A percentile compares a stretch with the other conserved stretches of the same genome.
phyloP scores from a whole-genome alignment of 257 asterid genomes.

The Knoxia roxburghii region DNA sequence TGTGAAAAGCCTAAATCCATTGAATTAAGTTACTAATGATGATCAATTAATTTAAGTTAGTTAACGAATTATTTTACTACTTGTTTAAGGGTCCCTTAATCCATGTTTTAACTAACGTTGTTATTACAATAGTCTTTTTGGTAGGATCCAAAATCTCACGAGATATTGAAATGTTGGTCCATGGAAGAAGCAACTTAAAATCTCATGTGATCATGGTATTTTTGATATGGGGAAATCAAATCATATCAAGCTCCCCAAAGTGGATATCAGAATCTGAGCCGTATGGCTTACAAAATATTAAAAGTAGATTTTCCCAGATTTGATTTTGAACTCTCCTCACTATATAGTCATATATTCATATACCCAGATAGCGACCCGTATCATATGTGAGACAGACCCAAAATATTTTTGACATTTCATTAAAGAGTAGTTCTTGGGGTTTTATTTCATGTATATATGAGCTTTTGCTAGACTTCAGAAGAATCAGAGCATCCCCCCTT shows the following conservation, averaged over 20 bases:
- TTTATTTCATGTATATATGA: constrained; percentile 5
- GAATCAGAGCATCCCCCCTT: constrained; percentile 8
- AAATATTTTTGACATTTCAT: constrained; percentile 14
- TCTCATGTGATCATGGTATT: background rate
- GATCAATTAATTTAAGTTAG: no score
- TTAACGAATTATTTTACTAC: no score
- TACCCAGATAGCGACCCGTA: constrained; percentile 19
- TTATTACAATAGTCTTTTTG: no score
- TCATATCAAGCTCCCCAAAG: constrained; percentile 27
- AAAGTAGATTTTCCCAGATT: constrained; percentile 32
- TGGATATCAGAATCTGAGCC: constrained; percentile 32
- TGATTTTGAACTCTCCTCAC: constrained; percentile 23
- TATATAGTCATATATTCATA: constrained; percentile 10
- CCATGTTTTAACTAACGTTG: no score
- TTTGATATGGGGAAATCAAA: constrained; percentile 14
- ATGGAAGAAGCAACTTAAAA: background rate
- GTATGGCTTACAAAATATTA: constrained; percentile 21
- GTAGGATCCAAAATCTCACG: background rate
- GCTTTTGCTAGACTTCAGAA: background rate
- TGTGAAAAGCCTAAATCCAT: background rate
- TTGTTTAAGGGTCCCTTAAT: no score
- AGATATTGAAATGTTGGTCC: background rate
- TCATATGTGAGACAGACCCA: constrained; percentile 16
- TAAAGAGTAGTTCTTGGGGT: background rate
- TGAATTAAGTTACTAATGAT: background rate